phyloP scores from a whole-genome alignment of 176 grass and related monocot genomes.

The Ensete ventricosum region DNA sequence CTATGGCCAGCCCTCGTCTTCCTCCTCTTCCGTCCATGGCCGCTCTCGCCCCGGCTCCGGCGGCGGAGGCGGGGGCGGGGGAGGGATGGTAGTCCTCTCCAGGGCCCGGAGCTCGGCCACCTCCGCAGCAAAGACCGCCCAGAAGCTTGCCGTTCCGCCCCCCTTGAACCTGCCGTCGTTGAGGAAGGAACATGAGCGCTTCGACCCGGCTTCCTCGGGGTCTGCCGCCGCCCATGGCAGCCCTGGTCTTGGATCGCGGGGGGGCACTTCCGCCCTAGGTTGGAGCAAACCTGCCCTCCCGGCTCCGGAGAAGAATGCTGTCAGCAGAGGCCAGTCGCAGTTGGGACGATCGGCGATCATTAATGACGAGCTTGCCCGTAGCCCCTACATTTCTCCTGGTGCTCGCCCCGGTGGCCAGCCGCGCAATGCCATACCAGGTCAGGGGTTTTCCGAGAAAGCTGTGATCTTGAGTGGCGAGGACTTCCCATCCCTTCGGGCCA shows the following conservation, averaged over 20 bases:
- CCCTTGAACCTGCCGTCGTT: conserved; percentile 89
- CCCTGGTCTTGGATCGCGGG: conserved; percentile 34
- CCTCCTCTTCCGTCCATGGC: conserved; percentile 24
- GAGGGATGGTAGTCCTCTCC: conserved; percentile 81
- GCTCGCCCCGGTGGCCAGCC: conserved; percentile 18
- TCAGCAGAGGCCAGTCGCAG: neutral
- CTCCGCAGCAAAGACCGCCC: conserved; percentile 39
- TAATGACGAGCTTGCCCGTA: neutral
- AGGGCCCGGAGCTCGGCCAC: conserved; percentile 40
- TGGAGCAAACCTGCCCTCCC: conserved; percentile 62
- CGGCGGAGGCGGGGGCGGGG: conserved; percentile 26
- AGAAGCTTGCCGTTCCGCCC: conserved; percentile 85
- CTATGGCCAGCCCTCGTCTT: conserved; percentile 43
- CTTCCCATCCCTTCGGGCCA: conserved; percentile 80
- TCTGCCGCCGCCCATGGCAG: conserved; percentile 23
- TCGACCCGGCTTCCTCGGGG: conserved; percentile 40
- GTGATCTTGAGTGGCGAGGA: conserved; percentile 82
- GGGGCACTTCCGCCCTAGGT: conserved; percentile 39
- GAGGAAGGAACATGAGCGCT: conserved; percentile 88
- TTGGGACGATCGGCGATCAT: conserved; percentile 1
- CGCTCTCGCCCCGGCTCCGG: conserved; percentile 34
- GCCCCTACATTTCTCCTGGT: conserved; percentile 32
- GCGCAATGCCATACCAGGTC: conserved; percentile 12
- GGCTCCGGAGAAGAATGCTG: conserved; percentile 2
- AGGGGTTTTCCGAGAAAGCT: conserved; percentile 53